Conservation (phyloP, 257 asterid species). For the Jacaranda copaia region DNA sequence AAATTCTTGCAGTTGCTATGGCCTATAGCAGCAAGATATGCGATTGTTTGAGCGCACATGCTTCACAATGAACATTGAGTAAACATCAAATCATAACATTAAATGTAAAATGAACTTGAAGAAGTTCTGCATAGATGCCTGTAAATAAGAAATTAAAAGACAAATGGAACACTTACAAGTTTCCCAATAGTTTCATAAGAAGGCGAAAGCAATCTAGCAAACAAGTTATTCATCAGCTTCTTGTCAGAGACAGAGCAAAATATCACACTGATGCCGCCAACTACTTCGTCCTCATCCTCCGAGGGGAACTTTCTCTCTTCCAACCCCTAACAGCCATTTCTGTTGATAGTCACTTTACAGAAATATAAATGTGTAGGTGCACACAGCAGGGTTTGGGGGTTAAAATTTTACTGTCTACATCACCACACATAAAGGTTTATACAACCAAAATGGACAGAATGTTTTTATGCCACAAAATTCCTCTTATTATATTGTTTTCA, state of each 20-base stretch:
- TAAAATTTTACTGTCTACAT: slow-evolving; percentile 7
- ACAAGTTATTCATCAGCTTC: slow-evolving; percentile 74
- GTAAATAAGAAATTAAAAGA: slow-evolving; percentile 27
- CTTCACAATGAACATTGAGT: slow-evolving; percentile 22
- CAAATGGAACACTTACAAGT: slow-evolving; percentile 62
- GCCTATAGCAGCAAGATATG: slow-evolving; percentile 23
- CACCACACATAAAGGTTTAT: not conserved
- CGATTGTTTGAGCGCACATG: slow-evolving; percentile 20
- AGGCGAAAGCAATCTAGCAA: slow-evolving; percentile 73
- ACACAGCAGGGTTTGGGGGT: not conserved
- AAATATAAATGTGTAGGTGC: not conserved
- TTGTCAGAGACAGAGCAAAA: slow-evolving; percentile 76
- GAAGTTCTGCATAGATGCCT: slow-evolving; percentile 23
- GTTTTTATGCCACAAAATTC: slow-evolving; percentile 1
- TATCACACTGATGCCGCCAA: slow-evolving; percentile 71
- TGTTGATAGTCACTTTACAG: slow-evolving; percentile 39
- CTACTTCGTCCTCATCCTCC: slow-evolving; percentile 88
- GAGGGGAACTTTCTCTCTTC: slow-evolving; percentile 69
- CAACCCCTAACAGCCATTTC: slow-evolving; percentile 65
- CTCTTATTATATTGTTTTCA: slow-evolving; percentile 23
- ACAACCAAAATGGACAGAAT: not conserved
- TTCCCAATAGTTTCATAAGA: slow-evolving; percentile 72
- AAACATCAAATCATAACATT: slow-evolving; percentile 20
- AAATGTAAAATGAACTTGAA: slow-evolving; percentile 30
- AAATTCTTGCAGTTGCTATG: slow-evolving; percentile 26